Base-by-base conservation (phyloP, 1,284 basidiomycete species). In the Puccinia novopanici region DNA sequence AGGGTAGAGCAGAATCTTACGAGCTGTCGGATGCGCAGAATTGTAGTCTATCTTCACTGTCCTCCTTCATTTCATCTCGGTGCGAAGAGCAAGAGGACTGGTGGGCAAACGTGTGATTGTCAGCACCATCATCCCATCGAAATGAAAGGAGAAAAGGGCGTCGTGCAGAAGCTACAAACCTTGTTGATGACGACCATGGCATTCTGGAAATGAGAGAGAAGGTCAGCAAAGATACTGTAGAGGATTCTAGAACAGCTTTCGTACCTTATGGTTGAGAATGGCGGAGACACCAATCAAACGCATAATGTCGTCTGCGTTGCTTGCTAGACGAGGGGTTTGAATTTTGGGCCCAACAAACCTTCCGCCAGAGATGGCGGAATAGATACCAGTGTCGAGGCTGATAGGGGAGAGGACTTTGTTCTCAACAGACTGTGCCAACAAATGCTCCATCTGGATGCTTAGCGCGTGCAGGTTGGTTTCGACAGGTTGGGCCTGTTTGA, bases 21-120 rank as follows among this genome's bases (percentile, higher is more conserved):
- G 78, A 73, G 67, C 59, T 67, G 71, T 80, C 78, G 27, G 78
- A 73, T 17, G 78, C 55, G 48, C 78, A 80, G 37, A 80, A 73
- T 19, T 54, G 55, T 17, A 80, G 57, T 48, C 67, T 57, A 30
- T 40, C 40, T 50, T 63, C 27, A 10, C 15, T 40, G 57, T 65
- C 10, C 2, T 50, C 4, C 42, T 50, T 42, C 37, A 75, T 30
- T 50, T 63, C 27, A 8, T 61, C 10, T 22, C 74, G 74, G 74
- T 75, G 40, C 1, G 17, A 15, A 0, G 57, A 52, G 74, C 74
- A 75, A 50, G 55, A 50, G 24, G 74, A 75, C 74, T 75, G 27
- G 24, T 27, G 12, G 30, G 15, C 15, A 22, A 40, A 27, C 6
- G 48, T 48, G 24, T 50, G 34, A 45, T 34, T 13, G 67, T 70